These are phyloP conservation scores for Monilinia fructicola DNA, from an alignment of 2,329 filamentous ascomycete species.

Conservation along the genomic window DNA sequence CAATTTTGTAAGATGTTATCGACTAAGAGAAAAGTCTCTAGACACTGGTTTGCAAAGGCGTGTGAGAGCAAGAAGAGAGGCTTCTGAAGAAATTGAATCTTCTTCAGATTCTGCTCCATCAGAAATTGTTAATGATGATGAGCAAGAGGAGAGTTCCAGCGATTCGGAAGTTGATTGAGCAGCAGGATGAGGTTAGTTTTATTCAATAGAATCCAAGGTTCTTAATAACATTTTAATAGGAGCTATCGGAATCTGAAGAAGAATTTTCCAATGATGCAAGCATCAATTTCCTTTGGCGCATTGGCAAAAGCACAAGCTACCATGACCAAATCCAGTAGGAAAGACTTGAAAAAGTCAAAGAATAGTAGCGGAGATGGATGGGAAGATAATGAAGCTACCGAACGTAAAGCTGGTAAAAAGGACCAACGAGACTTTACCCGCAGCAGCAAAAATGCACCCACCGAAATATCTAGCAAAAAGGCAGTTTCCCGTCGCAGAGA, in stretches of 20 bases:
- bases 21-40: slow-evolving; percentile 37
- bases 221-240: slow-evolving; percentile 26
- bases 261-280: slow-evolving; percentile 40
- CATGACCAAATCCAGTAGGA: slow-evolving; percentile 45
- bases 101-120: slow-evolving; percentile 40
- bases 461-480: slow-evolving; percentile 76
- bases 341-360: slow-evolving; percentile 41
- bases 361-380: slow-evolving; percentile 41
- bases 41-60: slow-evolving; percentile 35
- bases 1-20: slow-evolving; percentile 32
- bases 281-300: slow-evolving; percentile 81
- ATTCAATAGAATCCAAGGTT: not conserved
- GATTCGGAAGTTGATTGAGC: slow-evolving; percentile 38
- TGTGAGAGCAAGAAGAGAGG: slow-evolving; percentile 38
- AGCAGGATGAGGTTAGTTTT: slow-evolving; percentile 33
- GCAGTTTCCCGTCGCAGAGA: slow-evolving; percentile 79
- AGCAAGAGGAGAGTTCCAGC: slow-evolving; percentile 41
- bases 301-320: slow-evolving; percentile 81
- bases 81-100: slow-evolving; percentile 38
- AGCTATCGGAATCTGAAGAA: slow-evolving; percentile 29
- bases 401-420: slow-evolving; percentile 45
- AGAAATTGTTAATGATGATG: slow-evolving; percentile 41
- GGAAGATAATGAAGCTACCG: slow-evolving; percentile 45
- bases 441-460: slow-evolving; percentile 84
- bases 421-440: slow-evolving; percentile 48